Percentiles rank a stretch among this genome's conserved stretches.
Evolutionary conservation across 2,329 filamentous ascomycete species (phyloP).

Genomic region (Myrmaecium sp.): DNA sequence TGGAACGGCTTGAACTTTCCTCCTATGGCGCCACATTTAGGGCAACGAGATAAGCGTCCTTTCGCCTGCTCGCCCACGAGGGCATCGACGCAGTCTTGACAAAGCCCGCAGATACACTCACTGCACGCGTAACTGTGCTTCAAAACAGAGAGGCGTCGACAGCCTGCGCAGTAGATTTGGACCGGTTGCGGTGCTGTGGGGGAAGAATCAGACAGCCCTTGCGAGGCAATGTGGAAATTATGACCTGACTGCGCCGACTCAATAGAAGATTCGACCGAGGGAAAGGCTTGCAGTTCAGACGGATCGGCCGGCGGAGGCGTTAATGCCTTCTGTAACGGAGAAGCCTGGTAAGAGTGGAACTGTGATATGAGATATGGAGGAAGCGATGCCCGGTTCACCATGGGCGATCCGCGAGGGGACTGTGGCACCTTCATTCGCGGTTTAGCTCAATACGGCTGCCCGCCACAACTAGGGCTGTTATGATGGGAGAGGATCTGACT

Average conservation of each 20-base stretch:
- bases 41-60: slow-evolving; percentile 54
- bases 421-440: slow-evolving; percentile 14
- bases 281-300: slow-evolving; percentile 51
- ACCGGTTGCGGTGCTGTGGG: slow-evolving; percentile 37
- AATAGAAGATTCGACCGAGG: slow-evolving; percentile 70
- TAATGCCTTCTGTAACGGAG: slow-evolving; percentile 75
- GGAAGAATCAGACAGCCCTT: slow-evolving; percentile 39
- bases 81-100: slow-evolving; percentile 71
- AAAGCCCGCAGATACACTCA: slow-evolving; percentile 89
- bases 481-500: slow-evolving; percentile 29
- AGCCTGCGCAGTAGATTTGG: slow-evolving; percentile 86
- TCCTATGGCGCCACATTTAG: slow-evolving; percentile 61
- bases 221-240: slow-evolving; percentile 40
- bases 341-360: slow-evolving; percentile 62
- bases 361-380: slow-evolving; percentile 35
- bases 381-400: slow-evolving; percentile 41
- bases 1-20: slow-evolving; percentile 74
- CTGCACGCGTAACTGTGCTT: slow-evolving; percentile 85
- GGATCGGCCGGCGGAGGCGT: slow-evolving; percentile 51
- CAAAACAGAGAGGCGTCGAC: slow-evolving; percentile 58
- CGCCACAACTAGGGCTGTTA: too few relatives aligned
- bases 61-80: slow-evolving; percentile 56
- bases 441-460: slow-evolving; percentile 11
- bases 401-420: slow-evolving; percentile 29
- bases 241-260: slow-evolving; percentile 54